A percentile compares a stretch with the other conserved stretches of the same genome.
These are phyloP conservation scores for Rhynchosporium agropyri DNA, from an alignment of 2,329 filamentous ascomycete genomes.

Conservation along the genomic window DNA sequence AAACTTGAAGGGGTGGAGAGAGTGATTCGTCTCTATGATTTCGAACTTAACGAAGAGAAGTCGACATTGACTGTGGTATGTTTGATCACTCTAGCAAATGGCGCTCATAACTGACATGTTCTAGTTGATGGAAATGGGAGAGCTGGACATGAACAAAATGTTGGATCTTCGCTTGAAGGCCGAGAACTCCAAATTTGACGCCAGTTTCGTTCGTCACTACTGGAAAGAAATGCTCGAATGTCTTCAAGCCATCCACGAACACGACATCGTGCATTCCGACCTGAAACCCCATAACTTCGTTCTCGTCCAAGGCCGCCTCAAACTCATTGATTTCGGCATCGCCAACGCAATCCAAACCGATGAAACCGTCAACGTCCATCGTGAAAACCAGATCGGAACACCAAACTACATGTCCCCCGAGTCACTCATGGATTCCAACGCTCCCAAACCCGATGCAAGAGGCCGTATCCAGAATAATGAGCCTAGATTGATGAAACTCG, in stretches of 20 bases:
- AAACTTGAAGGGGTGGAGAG: conserved; percentile 83
- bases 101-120: conserved; percentile 32
- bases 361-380: conserved; percentile 95
- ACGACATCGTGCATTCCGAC: conserved; percentile 95
- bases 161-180: conserved; percentile 72
- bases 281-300: conserved; percentile 98
- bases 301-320: conserved; percentile 83
- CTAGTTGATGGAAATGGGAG: conserved; percentile 95
- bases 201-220: conserved; percentile 92
- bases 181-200: conserved; percentile 77
- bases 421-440: conserved; percentile 85
- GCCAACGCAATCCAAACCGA: conserved; percentile 96
- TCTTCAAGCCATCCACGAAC: conserved; percentile 82
- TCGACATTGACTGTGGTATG: conserved; percentile 81
- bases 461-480: conserved; percentile 43
- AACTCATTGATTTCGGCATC: conserved; percentile 98
- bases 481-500: conserved; percentile 88
- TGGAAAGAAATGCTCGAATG: conserved; percentile 99
- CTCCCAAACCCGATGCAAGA: conserved; percentile 42
- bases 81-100: conserved; percentile 30
- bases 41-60: conserved; percentile 91
- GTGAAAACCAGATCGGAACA: conserved; percentile 92
- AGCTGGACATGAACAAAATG: conserved; percentile 88
- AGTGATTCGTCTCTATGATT: conserved; percentile 89
- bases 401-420: conserved; percentile 99